These are phyloP conservation scores for Platismatia glauca DNA, from an alignment of 495 filamentous ascomycete species.

Conservation along the genomic window DNA sequence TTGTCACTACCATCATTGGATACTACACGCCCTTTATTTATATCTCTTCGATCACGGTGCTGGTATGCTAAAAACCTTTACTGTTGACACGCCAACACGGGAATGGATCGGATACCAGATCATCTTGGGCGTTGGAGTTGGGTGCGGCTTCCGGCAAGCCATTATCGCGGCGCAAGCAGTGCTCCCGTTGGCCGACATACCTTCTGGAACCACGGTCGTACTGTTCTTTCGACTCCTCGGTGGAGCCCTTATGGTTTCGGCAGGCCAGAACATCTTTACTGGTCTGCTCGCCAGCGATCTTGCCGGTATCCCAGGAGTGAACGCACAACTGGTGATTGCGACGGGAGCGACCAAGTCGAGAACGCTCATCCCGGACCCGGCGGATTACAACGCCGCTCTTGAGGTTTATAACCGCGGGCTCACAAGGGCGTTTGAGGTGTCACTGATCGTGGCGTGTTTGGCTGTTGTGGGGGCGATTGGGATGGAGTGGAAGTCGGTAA, in stretches of 20 bases:
- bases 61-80: conserved; percentile 43
- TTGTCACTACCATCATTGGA: conserved; percentile 36
- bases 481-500: neutral
- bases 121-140: conserved; percentile 50
- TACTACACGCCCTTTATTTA: conserved; percentile 47
- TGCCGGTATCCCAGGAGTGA: conserved; percentile 36
- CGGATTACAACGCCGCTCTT: conserved; percentile 4
- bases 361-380: conserved; percentile 1
- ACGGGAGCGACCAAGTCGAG: conserved; percentile 12
- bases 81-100: conserved; percentile 33
- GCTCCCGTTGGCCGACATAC: conserved; percentile 43
- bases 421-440: conserved; percentile 24
- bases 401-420: conserved; percentile 12
- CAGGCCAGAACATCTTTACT: conserved; percentile 46
- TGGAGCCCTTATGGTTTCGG: conserved; percentile 47
- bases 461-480: conserved; percentile 22
- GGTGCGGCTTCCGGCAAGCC: conserved; percentile 53
- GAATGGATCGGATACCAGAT: conserved; percentile 50
- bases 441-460: conserved; percentile 26
- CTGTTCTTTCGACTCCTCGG: conserved; percentile 54
- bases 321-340: conserved; percentile 28
- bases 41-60: conserved; percentile 38
- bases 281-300: conserved; percentile 46
- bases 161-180: conserved; percentile 50
- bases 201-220: conserved; percentile 47